Conservation (phyloP, 2,329 filamentous ascomycete genomes). For the Paraphoma sp. region DNA sequence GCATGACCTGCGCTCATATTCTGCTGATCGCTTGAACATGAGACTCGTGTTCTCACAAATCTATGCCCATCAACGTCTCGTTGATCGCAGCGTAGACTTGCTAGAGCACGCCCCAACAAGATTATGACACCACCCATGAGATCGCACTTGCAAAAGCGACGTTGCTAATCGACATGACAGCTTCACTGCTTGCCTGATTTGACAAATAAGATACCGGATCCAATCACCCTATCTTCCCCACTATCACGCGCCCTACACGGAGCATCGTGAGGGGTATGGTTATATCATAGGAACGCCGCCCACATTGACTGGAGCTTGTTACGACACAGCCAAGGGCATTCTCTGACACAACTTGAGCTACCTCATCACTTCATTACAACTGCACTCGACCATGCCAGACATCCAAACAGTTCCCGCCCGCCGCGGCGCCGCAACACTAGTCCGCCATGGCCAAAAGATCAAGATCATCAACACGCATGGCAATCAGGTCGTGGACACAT, state of each 20-base stretch:
- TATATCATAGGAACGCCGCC: neutral
- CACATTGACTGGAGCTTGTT: neutral
- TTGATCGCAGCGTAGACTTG: too few species aligned
- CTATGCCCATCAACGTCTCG: too few species aligned
- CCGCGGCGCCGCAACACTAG: conserved; percentile 50
- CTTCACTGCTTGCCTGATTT: conserved; percentile 8
- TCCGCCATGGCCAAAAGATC: conserved; percentile 49
- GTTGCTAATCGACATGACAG: conserved; percentile 3
- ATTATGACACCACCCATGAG: too few species aligned
- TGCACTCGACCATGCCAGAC: neutral
- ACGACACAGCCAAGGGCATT: too few species aligned
- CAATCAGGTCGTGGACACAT: conserved; percentile 60
- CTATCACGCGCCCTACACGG: conserved; percentile 12
- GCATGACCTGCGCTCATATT: too few species aligned
- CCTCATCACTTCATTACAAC: neutral
- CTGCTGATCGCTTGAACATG: too few species aligned
- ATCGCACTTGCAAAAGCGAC: neutral
- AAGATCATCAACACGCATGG: conserved; percentile 57
- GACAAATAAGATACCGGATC: neutral
- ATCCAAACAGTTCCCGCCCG: conserved; percentile 51
- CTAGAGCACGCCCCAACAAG: too few species aligned
- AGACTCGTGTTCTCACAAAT: too few species aligned
- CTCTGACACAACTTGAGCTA: too few species aligned
- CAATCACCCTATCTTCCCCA: conserved; percentile 20
- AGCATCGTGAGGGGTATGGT: conserved; percentile 13